phyloP scores from a whole-genome alignment of 805 yeast genomes.

The Zygoascus bituminiphila region DNA sequence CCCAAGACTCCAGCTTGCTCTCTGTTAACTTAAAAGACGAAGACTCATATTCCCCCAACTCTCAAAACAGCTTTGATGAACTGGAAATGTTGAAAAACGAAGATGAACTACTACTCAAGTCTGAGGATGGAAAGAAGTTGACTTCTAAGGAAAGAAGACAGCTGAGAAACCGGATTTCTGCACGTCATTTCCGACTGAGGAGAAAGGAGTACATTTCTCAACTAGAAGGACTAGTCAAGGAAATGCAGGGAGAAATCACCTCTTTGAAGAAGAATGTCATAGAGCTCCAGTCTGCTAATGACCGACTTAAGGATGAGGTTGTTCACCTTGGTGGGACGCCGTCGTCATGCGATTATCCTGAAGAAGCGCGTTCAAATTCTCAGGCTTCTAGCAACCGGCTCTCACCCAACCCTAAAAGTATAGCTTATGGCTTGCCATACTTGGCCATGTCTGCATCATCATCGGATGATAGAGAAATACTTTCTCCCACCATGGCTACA shows the following conservation, averaged over 20 bases:
- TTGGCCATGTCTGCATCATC: neutral
- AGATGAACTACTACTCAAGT: conserved; percentile 26
- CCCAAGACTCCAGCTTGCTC: neutral
- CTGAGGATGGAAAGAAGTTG: conserved; percentile 23
- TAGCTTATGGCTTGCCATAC: neutral
- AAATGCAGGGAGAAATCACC: conserved; percentile 17
- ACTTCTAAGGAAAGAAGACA: conserved; percentile 26
- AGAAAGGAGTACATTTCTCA: conserved; percentile 27
- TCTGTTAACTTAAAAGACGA: neutral
- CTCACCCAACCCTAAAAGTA: neutral
- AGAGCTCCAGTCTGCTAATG: conserved; percentile 13
- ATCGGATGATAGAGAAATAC: neutral
- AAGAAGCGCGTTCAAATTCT: neutral
- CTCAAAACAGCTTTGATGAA: neutral
- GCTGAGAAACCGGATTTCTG: conserved; percentile 26
- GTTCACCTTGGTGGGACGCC: conserved; percentile 4
- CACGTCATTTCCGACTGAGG: conserved; percentile 26
- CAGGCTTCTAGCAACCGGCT: neutral
- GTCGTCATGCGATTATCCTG: neutral
- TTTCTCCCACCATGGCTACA: neutral
- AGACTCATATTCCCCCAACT: neutral
- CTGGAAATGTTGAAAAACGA: conserved; percentile 6
- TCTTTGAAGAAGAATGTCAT: neutral
- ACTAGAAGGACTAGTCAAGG: conserved; percentile 21
- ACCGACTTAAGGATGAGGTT: conserved; percentile 13